phyloP scores from a whole-genome alignment of 805 yeast species.

The Tetrapisispora nanseiensis region DNA sequence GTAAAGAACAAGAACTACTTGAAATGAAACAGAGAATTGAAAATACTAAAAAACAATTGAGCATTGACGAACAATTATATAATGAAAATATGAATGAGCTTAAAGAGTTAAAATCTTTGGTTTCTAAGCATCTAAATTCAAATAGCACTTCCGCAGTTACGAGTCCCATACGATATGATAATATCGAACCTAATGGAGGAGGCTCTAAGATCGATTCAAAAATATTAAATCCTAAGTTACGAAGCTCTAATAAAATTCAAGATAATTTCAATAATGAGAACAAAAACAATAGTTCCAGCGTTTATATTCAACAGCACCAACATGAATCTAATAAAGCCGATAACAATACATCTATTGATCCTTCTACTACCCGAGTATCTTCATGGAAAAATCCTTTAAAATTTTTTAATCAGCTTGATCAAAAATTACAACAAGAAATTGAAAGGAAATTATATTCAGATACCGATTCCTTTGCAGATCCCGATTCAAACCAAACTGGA shows the following conservation, averaged over 20 bases:
- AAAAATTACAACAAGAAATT: slow-evolving; percentile 53
- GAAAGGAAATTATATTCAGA: slow-evolving; percentile 41
- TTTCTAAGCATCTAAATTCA: slow-evolving; percentile 17
- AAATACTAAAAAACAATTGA: slow-evolving; percentile 37
- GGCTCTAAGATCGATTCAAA: background rate
- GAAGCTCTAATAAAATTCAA: background rate
- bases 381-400: slow-evolving; percentile 47
- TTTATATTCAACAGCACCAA: background rate
- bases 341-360: too few species aligned
- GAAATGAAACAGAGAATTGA: slow-evolving; percentile 51
- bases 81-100: slow-evolving; percentile 32
- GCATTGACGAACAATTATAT: slow-evolving; percentile 41
- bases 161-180: background rate
- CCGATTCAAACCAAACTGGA: too few species aligned
- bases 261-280: background rate
- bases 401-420: slow-evolving; percentile 59
- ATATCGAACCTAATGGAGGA: too few species aligned
- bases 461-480: too few species aligned
- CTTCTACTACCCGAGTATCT: too few species aligned
- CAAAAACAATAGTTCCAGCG: too few species aligned
- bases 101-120: slow-evolving; percentile 27
- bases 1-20: slow-evolving; percentile 57
- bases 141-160: background rate
- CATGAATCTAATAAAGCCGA: background rate
- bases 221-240: background rate